Evolutionary conservation across 1,139 yeast genomes (phyloP).

Genomic region (Kodamaea fungicola): DNA sequence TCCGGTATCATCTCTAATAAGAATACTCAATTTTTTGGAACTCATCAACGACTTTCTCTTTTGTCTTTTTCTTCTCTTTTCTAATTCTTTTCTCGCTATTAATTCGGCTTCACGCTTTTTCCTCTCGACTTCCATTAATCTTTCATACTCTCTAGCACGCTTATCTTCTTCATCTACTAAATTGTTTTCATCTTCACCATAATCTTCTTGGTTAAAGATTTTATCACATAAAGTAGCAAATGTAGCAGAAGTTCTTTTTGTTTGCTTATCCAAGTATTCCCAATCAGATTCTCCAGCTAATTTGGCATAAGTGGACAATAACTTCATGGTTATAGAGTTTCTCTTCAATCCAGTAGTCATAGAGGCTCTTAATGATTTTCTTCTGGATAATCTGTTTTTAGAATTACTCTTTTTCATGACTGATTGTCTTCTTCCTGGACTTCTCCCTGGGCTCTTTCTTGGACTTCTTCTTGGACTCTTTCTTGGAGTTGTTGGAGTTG

Average conservation of each 20-base stretch:
- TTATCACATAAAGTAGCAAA: constrained; percentile 76
- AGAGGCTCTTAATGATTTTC: constrained; percentile 41
- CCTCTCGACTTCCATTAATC: constrained; percentile 48
- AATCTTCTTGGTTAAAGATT: constrained; percentile 58
- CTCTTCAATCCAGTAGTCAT: constrained; percentile 52
- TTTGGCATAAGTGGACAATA: constrained; percentile 69
- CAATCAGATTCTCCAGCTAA: constrained; percentile 64
- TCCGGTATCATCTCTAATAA: constrained; percentile 25
- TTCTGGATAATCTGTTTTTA: constrained; percentile 32
- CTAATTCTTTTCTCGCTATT: constrained; percentile 44
- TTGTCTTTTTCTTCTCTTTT: constrained; percentile 42
- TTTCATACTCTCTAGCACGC: constrained; percentile 47
- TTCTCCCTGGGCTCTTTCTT: background rate
- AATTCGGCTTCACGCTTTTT: constrained; percentile 49
- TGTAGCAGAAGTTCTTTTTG: constrained; percentile 72
- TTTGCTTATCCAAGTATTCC: constrained; percentile 69
- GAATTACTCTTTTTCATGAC: constrained; percentile 26
- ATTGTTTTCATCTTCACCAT: constrained; percentile 55
- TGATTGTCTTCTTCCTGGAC: constrained; percentile 28
- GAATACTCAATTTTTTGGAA: constrained; percentile 38
- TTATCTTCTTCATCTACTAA: constrained; percentile 49
- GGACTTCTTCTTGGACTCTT: constrained; percentile 1
- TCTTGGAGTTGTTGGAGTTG: constrained; percentile 1
- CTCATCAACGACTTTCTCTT: constrained; percentile 43
- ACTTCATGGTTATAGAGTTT: constrained; percentile 66